Evolutionary conservation across 371 early-diverging fungal species (phyloP), one percentile per base, ranked within the genome.

Genomic region (Umbelopsis sp.): DNA sequence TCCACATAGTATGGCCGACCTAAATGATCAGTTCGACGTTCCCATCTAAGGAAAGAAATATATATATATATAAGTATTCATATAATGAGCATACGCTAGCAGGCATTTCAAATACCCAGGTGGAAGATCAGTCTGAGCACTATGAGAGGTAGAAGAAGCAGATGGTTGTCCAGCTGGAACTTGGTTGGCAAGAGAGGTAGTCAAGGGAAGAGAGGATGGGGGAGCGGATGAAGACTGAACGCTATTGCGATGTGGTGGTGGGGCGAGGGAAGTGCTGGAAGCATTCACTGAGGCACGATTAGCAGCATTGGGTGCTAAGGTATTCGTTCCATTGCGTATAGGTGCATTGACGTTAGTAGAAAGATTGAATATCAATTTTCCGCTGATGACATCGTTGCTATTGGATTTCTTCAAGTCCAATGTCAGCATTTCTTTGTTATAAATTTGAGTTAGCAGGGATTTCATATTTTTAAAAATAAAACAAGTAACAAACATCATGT

Each of bases 341-440:
- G 77, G 75, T 1, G 75, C 76, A 73, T 78, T 83, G 38, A 79
- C 80, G 69, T 87, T 86, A 64, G 90, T 88, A n/a, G 91, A 86
- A 53, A 92, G 74, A 68, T 89, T 91, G 67, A 92, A 73, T 64
- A 91, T 89, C 22, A 94, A 79, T 66, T 95, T 93, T 62, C 97
- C 97, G 65, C 92, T 92, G n/a, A 96, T 92, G 4, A 85, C 77
- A 48, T 96, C 96, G 70, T 87, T 88, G 53, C 83, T 84, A 70
- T 89, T 92, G 6, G 92, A 89, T 74, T 94, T 94, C 69, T 93
- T 92, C 68, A 96, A 81, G 67, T 95, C 95, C 69, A 92, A 81
- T 0, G 92, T 94, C 16, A 96, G 76, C 90, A 93, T 93, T 78
- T 93, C 96, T 95, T 78, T 22, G 63, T 29, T 29, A 29, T 1